Evolutionary conservation across 768 basidiomycete genomes (phyloP), one percentile per base, ranked within the genome.

Genomic region (Lentinula sp.): DNA sequence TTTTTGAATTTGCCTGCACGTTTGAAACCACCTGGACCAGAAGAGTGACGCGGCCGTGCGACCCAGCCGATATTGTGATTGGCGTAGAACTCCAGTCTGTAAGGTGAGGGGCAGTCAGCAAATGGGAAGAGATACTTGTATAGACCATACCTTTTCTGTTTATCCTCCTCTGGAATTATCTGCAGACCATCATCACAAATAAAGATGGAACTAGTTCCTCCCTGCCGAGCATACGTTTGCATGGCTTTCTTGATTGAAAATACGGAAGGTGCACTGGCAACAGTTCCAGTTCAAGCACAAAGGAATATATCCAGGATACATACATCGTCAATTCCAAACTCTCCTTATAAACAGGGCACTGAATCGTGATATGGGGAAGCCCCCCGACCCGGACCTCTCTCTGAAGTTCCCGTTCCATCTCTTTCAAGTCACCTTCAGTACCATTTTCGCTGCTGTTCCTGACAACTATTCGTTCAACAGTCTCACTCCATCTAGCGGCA

Each of bases 1-100:
- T 94, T 94, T 78, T 93, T 93, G 82, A 94, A 94, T 57, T 90
- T 87, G 8, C 91, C 92, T 6, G 91, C 90, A 71, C 94, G 91
- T 78, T 94, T 92, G 80, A 95, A 96, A 0, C 92, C 89, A 64
- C 90, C 93, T 20, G 86, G 87, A 69, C 70, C 84, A 69, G 76
- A 81, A 72, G 60, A 78, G 69, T 93, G 91, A 2, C 79, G 81
- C 0, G 91, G 92, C n/a, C 91, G 82, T 32, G 92, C 88, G 37
- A 86, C 84, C 82, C 87, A 93, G 8, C 77, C 84, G 8, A 62
- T 81, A 66, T 87, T 87, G 64, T 88, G 84, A 63, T 88, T 86
- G 2, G 85, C 85, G 71, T 94, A 94, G 75, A 90, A 93, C n/a
- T 78, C 81, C 53, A 84, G 48, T 42, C 59, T 60, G 46, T 9